Percentiles rank a stretch among this genome's conserved stretches.
These are phyloP conservation scores for Camelina laxa DNA, from an alignment of 345 rosid species.

Conservation along the genomic window DNA sequence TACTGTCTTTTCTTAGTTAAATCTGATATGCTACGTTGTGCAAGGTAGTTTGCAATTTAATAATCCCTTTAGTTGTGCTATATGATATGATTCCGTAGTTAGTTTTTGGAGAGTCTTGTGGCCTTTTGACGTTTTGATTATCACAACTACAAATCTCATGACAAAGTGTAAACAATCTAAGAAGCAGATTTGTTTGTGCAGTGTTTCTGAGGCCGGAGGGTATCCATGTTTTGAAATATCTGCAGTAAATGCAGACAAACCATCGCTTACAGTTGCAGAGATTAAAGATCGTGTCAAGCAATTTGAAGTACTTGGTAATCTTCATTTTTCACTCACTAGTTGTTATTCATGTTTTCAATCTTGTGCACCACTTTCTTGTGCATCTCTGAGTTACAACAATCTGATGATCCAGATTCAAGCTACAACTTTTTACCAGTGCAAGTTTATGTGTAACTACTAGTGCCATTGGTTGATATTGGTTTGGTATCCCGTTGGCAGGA, in stretches of 20 bases:
- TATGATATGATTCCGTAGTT: background rate
- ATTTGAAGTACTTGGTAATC: conserved; percentile 68
- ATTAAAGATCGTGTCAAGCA: conserved; percentile 79
- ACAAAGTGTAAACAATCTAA: conserved; percentile 25
- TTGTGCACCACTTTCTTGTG: background rate
- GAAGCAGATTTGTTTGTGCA: conserved; percentile 47
- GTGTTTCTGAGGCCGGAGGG: conserved; percentile 58
- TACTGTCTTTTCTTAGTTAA: conserved; percentile 11
- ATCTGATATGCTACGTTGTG: conserved; percentile 20
- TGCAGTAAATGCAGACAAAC: conserved; percentile 92
- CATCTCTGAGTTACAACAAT: conserved; percentile 15
- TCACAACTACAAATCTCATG: background rate
- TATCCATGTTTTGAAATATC: conserved; percentile 91
- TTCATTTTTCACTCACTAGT: conserved; percentile 9
- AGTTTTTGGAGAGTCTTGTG: conserved; percentile 1
- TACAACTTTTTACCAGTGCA: conserved; percentile 14
- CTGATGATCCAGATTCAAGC: background rate
- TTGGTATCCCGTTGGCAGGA: conserved; percentile 57
- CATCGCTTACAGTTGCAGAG: conserved; percentile 68
- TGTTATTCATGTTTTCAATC: conserved; percentile 7
- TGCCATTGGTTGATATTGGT: conserved; percentile 9
- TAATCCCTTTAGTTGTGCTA: background rate
- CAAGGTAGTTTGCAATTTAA: background rate
- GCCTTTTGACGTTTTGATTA: conserved; percentile 13
- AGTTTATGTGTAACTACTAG: background rate